Base-by-base conservation (phyloP, 257 asterid species). In the Coffea eugenioides region DNA sequence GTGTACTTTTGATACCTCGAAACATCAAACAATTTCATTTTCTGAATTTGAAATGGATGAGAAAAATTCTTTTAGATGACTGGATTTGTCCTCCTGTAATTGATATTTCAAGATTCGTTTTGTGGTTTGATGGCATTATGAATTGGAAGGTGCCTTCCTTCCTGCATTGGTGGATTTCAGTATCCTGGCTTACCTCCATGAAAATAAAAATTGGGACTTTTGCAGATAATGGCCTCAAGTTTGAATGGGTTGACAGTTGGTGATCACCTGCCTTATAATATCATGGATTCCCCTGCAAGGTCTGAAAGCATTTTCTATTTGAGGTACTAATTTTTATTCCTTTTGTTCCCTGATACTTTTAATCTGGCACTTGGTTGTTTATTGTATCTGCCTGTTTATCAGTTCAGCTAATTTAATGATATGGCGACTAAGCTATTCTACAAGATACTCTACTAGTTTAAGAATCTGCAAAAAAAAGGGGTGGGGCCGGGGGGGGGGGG, bases 221-320 rank as follows among this genome's bases (percentile, higher is more conserved):
- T 90, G 90, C 95, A 96, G 98, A 91, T 96, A 71, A 94, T 94
- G 99, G 98, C 99, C 23, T 94, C 98, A 72, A 96, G 99, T 84
- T 88, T 96, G 91, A 96, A 96, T 75, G 97, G 99, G 78, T 84
- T 96, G 77, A 90, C 97, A 12, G 97, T 96, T 69, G 98, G 92
- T 75, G 98, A 96, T 80, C 76, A 89, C 46, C 71, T 94, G 43
- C 84, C 93, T 1, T 93, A 90, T 80, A 90, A 85, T 87, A 86
- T 89, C n/a, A 88, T 88, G 93, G 95, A 92, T 80, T 96, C 97
- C 87, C 91, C 98, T 4, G 84, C 89, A 70, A 87, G 97, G 85
- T 90, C 92, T 1, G 97, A 92, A 73, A 90, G 49, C 87, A 84
- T 86, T 83, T 90, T 84, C n/a, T 90, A 88, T 83, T 85, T 83